Evolutionary conservation across 805 yeast genomes (phyloP), one percentile per base, ranked within the genome.

Genomic region (Myxozyma mucilagina): DNA sequence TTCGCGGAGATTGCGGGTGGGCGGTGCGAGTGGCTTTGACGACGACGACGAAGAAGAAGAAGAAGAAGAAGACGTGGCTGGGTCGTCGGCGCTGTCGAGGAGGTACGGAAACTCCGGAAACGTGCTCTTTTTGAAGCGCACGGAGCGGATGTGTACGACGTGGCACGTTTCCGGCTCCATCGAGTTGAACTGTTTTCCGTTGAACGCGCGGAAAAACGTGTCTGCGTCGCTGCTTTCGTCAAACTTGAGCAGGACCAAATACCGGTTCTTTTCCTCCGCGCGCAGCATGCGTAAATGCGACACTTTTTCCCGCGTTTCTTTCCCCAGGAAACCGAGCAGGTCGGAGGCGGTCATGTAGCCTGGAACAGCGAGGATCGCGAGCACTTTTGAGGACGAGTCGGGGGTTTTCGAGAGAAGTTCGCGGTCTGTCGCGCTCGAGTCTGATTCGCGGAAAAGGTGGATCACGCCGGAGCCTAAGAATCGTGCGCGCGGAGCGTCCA

Each of bases 111-210:
- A 80, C 1, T 79, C 76, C 16, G 74, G 73, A 18, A 70, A 67
- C 7, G 56, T 54, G n/a, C 65, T 51, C 18, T 53, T 59, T 29
- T 68, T 70, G 57, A 87, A 78, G 3, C 79, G 72, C 14, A 89
- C 81, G 34, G 84, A 80, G 61, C 84, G 84, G n/a, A 91, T 83
- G 63, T 80, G 83, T 0, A 91, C 82, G 3, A 85, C 89, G 71
- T 87, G 91, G 68, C 97, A 91, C 13, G 83, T 78, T 69, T 92
- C 97, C 0, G 96, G 89, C 69, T 92, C 97, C 87, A 91, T 86
- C 7, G 93, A 84, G 67, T 87, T 90, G 76, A 92, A 91, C 9
- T 81, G 79, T 62, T 81, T 82, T 4, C 96, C 96, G 71, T 91
- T 86, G 69, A 79, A 89, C 34, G 77, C 77, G 47, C 80, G 79